Base-by-base conservation (phyloP, 2,329 filamentous ascomycete species). In the Xylariaceae sp. region DNA sequence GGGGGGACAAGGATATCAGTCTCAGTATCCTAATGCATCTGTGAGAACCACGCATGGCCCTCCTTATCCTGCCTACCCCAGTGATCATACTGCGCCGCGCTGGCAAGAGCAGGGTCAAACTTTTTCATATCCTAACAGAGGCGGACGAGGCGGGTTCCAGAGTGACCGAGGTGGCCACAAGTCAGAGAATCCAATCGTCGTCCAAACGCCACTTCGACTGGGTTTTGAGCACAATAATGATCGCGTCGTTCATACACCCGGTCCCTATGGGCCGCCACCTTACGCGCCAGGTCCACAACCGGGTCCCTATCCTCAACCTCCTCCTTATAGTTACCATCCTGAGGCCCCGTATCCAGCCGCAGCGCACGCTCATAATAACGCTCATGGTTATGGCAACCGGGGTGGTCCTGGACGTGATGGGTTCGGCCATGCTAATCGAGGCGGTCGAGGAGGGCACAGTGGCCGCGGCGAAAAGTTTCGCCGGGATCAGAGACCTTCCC, bases 141-240 rank as follows among this genome's bases (percentile, higher is more conserved):
- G 77, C 56, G 70, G 74, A 37, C 76, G 78, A 15, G 77, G 77
- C 51, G 76, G 74, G 45, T 80, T 76, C 57, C 66, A 68, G 67
- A 75, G 72, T 73, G 79, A 78, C 64, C 77, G 78, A 64, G 76
- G 76, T 62, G 71, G 70, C 64, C 70, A 71, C 58, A 71, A 69
- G 71, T 67, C 64, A 56, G 74, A 67, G 23, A 67, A 63, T 63
- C 51, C 69, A 30, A 68, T 72, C 53, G 69, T 62, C 18, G 64
- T 71, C n/a, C 69, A 70, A 51, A 42, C 61, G 47, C 8, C 61
- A 45, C 65, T 71, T 23, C 75, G 75, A 54, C 70, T 74, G 49
- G 66, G 70, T 8, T 72, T 72, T 62, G 67, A 68, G 11, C 60
- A 69, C 51, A 64, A 60, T 60, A 49, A 45, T 61, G 62, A 65